Evolutionary conservation across 202 grass and related monocot genomes (phyloP), one percentile per base, ranked within the genome.

Genomic region (Miscanthus sacchariflorus): DNA sequence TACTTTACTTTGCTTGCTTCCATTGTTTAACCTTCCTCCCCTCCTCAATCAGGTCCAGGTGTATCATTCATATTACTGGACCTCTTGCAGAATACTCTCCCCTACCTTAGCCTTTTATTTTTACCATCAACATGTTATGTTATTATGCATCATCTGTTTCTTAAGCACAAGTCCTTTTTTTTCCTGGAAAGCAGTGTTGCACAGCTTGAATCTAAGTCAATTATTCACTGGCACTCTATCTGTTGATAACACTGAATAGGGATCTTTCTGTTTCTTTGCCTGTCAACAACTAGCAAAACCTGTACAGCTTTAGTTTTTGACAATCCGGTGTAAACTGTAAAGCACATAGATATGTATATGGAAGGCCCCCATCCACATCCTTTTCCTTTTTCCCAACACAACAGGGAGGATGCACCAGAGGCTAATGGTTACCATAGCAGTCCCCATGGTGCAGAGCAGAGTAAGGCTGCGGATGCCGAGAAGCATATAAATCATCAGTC

Each of bases 381-480:
- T 52, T 28, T 28, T 12, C 50, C 54, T 73, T 19, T 43, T 8
- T 80, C 35, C 77, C 19, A 12, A 30, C 5, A 64, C 64, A 30
- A 70, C 87, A 92, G 91, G 74, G 87, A 89, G 24, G 48, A 35
- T 86, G 75, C 25, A n/a, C 50, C 83, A 0, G 80, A 92, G n/a
- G 27, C 66, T 40, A 68, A 79, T 58, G 38, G 17, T 44, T 72
- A 81, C 56, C 35, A 74, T 86, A 72, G 33, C 24, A 74, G 28
- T 9, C 25, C 27, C 78, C 68, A 23, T 48, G 67, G 72, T 23
- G 68, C 79, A 18, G 67, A 11, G 33, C 83, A 89, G 9, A 83
- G 83, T 9, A 46, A 49, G 68, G 52, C 38, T 14, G 50, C n/a
- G 74, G 39, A 76, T 64, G 45, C n/a, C 52, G 50, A 49, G 1